Evolutionary conservation across 352 stramenopile genomes (phyloP).

Genomic region (Phytophthora fragariaefolia): DNA sequence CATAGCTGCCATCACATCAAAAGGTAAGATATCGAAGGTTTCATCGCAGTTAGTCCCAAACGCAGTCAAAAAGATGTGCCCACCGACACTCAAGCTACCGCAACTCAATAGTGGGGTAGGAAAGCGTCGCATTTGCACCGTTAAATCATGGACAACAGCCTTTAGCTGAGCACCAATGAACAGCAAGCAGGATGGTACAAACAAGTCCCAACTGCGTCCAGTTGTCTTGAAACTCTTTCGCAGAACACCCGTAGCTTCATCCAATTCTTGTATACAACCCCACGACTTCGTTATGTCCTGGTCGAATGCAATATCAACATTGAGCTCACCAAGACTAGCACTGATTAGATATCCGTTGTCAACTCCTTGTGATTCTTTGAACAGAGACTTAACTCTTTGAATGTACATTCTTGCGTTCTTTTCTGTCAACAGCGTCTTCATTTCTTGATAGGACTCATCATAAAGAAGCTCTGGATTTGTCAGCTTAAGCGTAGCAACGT

Average conservation of each 20-base stretch:
- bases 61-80: constrained; percentile 45
- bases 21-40: not conserved
- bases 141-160: constrained; percentile 38
- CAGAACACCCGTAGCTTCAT: constrained; percentile 50
- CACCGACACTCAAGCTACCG: constrained; percentile 38
- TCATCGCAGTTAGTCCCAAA: constrained; percentile 18
- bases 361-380: constrained; percentile 12
- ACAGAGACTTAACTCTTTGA: constrained; percentile 52
- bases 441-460: constrained; percentile 47
- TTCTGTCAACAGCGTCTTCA: constrained; percentile 55
- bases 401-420: constrained; percentile 70
- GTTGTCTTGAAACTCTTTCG: constrained; percentile 31
- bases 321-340: constrained; percentile 41
- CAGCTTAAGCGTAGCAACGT: constrained; percentile 58
- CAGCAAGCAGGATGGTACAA: constrained; percentile 38
- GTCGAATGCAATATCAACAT: constrained; percentile 49
- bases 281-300: constrained; percentile 37
- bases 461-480: constrained; percentile 57
- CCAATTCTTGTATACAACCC: constrained; percentile 44
- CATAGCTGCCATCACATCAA: constrained; percentile 39
- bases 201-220: constrained; percentile 26
- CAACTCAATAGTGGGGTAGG: constrained; percentile 54
- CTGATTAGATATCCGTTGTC: constrained; percentile 35
- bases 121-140: constrained; percentile 56
- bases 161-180: constrained; percentile 43